Evolutionary conservation across 139 green algal genomes (phyloP).

Genomic region (Chlamydomonas sphaeroides): DNA sequence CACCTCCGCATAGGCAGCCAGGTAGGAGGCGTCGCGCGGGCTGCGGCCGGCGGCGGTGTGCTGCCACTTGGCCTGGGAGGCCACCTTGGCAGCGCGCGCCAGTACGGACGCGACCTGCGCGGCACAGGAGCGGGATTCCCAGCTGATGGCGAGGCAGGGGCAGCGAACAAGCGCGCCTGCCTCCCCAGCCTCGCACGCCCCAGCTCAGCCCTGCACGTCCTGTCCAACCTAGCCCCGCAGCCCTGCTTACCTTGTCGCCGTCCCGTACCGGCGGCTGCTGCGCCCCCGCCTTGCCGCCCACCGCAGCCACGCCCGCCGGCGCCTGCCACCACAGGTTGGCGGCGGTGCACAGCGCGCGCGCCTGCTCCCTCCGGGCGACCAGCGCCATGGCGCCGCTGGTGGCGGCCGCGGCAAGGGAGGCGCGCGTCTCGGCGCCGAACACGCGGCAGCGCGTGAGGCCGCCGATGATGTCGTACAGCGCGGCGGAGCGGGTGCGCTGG

Average conservation of each 20-base stretch:
- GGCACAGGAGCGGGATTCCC: too few species aligned
- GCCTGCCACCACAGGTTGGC: constrained; percentile 89
- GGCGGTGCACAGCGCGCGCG: constrained; percentile 78
- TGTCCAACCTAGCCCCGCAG: too few species aligned
- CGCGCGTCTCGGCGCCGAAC: constrained; percentile 82
- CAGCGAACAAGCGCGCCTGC: too few species aligned
- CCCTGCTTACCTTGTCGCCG: constrained; percentile 64
- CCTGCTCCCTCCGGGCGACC: constrained; percentile 92
- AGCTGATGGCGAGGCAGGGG: too few species aligned
- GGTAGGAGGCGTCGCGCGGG: constrained; percentile 20
- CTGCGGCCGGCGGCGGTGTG: background rate
- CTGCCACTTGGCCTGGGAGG: constrained; percentile 82
- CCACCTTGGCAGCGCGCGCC: constrained; percentile 85
- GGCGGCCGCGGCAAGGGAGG: constrained; percentile 62
- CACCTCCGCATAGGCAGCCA: constrained; percentile 84
- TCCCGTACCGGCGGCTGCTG: constrained; percentile 61
- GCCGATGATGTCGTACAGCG: constrained; percentile 87
- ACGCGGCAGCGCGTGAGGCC: constrained; percentile 82
- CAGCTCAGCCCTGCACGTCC: too few species aligned
- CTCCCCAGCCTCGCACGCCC: too few species aligned
- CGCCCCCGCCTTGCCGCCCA: background rate
- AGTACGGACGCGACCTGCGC: constrained; percentile 67
- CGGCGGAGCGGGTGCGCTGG: constrained; percentile 51
- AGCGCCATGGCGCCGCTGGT: constrained; percentile 65
- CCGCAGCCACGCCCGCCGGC: background rate